Base-by-base conservation (phyloP, 1,284 basidiomycete genomes). In the Marasmius fiardii region DNA sequence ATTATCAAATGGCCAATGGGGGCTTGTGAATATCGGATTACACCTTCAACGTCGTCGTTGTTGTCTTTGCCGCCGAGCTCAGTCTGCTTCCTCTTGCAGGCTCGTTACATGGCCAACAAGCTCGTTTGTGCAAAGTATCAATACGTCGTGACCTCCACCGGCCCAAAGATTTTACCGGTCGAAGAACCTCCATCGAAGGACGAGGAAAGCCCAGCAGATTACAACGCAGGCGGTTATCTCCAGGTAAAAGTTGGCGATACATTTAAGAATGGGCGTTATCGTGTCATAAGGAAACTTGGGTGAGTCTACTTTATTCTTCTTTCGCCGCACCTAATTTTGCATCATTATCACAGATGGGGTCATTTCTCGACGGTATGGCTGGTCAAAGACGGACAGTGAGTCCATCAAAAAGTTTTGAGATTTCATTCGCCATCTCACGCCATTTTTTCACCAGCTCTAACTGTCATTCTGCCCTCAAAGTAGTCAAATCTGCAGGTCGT, bases 281-380 rank as follows among this genome's bases (percentile, higher is more conserved):
- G 81, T 48, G 85, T 94, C 55, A 76, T 93, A 39, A 78, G 93
- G 60, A 95, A 95, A 71, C 80, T 95, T 24, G 93, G 93, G 79
- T 90, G 64, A 55, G 78, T 72, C 34, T 44, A 57, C 54, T 26
- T 51, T 52, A 53, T 52, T 51, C 57, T 47, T 45, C 62, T 58
- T 43, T 37, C 34, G 64, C 64, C 58, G 56, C 64, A 63, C 64
- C 61, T 65, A 55, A 72, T 68, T 57, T 60, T 59, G 51, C 52
- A 54, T 63, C 52, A 20, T 63, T 37, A 7, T 43, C 43, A 12
- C 62, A 90, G 88, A 57, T 95, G 93, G 93, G 93, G 93, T 50
- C 92, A 95, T 73, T 95, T 95, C 70, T 90, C 88, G 1, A 90
- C 90, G 43, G 90, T 92, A 52, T 92, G 89, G 89, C 83, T 92